phyloP scores from a whole-genome alignment of 2,329 filamentous ascomycete species.

The Cladosporium sp. region DNA sequence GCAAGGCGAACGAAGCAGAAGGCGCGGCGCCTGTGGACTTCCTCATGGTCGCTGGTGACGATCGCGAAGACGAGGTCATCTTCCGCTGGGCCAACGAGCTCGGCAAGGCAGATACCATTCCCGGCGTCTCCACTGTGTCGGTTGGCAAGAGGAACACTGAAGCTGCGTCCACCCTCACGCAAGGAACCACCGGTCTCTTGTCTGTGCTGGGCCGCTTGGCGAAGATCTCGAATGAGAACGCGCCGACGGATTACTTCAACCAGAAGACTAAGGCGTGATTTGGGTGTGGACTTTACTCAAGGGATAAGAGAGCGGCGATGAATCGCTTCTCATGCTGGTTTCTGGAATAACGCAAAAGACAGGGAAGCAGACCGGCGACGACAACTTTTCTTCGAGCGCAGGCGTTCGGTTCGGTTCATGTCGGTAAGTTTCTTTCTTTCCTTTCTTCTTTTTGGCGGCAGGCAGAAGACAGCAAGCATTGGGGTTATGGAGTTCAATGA shows the following conservation, averaged over 20 bases:
- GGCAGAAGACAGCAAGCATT: not conserved
- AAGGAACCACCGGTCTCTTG: slow-evolving; percentile 78
- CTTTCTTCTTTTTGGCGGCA: not conserved
- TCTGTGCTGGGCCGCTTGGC: slow-evolving; percentile 36
- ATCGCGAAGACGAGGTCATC: slow-evolving; percentile 88
- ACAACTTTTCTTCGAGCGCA: not conserved
- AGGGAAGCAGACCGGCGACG: not conserved
- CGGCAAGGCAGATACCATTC: slow-evolving; percentile 51
- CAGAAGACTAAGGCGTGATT: slow-evolving; percentile 13
- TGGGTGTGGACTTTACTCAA: not conserved
- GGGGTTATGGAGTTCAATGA: not conserved
- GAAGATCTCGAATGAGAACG: slow-evolving; percentile 34
- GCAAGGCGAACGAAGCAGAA: slow-evolving; percentile 36
- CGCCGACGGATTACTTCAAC: slow-evolving; percentile 23
- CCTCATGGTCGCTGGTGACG: slow-evolving; percentile 84
- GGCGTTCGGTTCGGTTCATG: not conserved
- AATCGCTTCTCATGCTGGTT: not conserved
- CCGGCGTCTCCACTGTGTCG: slow-evolving; percentile 78
- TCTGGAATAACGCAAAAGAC: not conserved
- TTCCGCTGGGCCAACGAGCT: slow-evolving; percentile 92
- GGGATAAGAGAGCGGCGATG: not conserved
- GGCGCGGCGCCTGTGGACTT: slow-evolving; percentile 66
- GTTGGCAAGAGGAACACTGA: slow-evolving; percentile 86
- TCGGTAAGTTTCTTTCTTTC: not conserved
- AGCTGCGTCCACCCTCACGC: slow-evolving; percentile 80